These are phyloP conservation scores for Puccinia triticina DNA, from an alignment of 1,284 basidiomycete genomes.

Conservation along the genomic window DNA sequence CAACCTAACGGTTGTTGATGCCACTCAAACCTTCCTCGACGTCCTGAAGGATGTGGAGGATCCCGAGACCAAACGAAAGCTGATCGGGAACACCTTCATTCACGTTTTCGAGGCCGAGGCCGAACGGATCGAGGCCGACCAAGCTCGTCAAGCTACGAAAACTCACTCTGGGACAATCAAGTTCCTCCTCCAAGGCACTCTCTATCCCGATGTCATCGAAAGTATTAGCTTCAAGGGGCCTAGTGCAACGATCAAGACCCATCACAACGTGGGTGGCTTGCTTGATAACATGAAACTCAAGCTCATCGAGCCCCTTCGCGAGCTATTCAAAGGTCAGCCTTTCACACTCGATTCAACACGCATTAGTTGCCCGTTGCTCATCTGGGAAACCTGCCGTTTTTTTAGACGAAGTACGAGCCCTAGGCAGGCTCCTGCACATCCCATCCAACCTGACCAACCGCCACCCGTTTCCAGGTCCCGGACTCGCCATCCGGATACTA, in stretches of 20 bases:
- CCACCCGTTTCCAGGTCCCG: conserved; percentile 99
- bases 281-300: conserved; percentile 98
- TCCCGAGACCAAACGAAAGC: conserved; percentile 95
- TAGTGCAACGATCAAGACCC: conserved; percentile 98
- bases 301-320: conserved; percentile 94
- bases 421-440: conserved; percentile 87
- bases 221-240: conserved; percentile 99
- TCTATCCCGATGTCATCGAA: conserved; percentile 99
- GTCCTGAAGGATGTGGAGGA: conserved; percentile 88
- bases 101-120: conserved; percentile 95
- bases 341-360: neutral
- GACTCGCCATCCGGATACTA: conserved; percentile 97
- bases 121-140: conserved; percentile 81
- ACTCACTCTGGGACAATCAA: conserved; percentile 78
- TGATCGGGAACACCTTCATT: conserved; percentile 99
- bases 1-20: conserved; percentile 93
- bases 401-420: conserved; percentile 89
- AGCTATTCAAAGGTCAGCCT: conserved; percentile 90
- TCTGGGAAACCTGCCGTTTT: neutral
- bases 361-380: neutral
- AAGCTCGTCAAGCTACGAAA: conserved; percentile 69
- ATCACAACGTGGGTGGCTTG: conserved; percentile 97
- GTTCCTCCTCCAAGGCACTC: conserved; percentile 95
- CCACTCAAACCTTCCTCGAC: conserved; percentile 89
- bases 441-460: conserved; percentile 90